Conservation (phyloP, 768 basidiomycete species). For the Tricholomella constricta region DNA sequence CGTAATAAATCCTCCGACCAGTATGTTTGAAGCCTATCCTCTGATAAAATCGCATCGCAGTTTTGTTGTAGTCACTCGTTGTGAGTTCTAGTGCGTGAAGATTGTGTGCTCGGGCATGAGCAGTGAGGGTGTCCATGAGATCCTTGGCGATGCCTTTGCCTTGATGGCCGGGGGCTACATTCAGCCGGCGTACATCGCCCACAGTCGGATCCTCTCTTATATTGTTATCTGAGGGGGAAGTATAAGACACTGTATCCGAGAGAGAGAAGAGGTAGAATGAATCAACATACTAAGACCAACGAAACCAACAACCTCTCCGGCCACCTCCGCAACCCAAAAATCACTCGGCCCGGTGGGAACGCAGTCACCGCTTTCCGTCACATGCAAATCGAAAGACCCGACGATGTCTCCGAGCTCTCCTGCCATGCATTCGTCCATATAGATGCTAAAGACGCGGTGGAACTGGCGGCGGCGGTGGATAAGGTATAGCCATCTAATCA, state of each 20-base stretch:
- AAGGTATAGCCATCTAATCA: background rate
- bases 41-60: conserved; percentile 10
- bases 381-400: conserved; percentile 2
- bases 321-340: conserved; percentile 20
- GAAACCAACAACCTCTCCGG: conserved; percentile 14
- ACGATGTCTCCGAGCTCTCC: conserved; percentile 14
- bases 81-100: conserved; percentile 14
- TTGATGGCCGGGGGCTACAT: conserved; percentile 8
- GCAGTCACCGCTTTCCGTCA: conserved; percentile 4
- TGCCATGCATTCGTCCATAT: conserved; percentile 5
- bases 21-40: conserved; percentile 11
- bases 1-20: conserved; percentile 7
- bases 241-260: no score
- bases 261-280: background rate
- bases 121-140: conserved; percentile 8
- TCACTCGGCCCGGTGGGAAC: conserved; percentile 8
- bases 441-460: conserved; percentile 5
- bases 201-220: no score
- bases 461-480: conserved; percentile 4
- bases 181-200: conserved; percentile 13
- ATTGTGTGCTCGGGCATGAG: conserved; percentile 9
- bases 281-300: conserved; percentile 17
- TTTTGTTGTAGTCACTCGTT: conserved; percentile 14
- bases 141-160: conserved; percentile 10
- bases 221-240: no score